Base-by-base conservation (phyloP, 306 rosid genomes). In the Spatholobus suberectus region DNA sequence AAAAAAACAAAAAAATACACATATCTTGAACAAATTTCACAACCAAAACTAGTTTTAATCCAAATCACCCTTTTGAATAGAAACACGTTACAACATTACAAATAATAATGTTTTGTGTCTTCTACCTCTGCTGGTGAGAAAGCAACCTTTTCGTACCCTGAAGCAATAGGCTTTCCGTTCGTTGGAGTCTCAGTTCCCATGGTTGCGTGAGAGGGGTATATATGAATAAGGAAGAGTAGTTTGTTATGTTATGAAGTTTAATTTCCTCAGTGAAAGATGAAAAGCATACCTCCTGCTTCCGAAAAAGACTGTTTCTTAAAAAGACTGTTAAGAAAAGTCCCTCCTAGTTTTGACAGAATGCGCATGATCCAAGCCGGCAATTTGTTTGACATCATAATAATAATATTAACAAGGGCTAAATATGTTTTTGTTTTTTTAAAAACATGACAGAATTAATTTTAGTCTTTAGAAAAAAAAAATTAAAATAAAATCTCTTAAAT, bases 271-370 rank as follows among this genome's bases (percentile, higher is more conserved):
- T 49, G 58, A 70, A 61, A 80, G 12, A 29, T 15, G 17, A 32
- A 32, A 70, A 23, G 41, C 32, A 68, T 20, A 63, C 5, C 0
- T 1, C 1, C 9, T 46, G 62, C 18, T 10, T 37, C 0, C 32
- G 79, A 86, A 75, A 51, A 35, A 1, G 82, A 78, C 83, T 38
- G 26, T 68, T 24, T n/a, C n/a, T n/a, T n/a, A 86, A 75, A 51
- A 35, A 1, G 82, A 78, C 83, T 38, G 26, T 68, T 24, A 68
- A 61, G 83, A 79, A 13, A 79, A 49, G 66, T 83, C 77, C 87
- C 62, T 38, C 66, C 11, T 0, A 29, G 44, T 23, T n/a, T 32
- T 14, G 66, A 66, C 75, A 32, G 20, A 70, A 26, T 2, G 43
- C 40, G 26, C 2, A 69, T 38, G 14, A 35, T 1, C 7, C 18